Base-by-base conservation (phyloP, 1,284 basidiomycete species). In the Fomitopsis pinicola region DNA sequence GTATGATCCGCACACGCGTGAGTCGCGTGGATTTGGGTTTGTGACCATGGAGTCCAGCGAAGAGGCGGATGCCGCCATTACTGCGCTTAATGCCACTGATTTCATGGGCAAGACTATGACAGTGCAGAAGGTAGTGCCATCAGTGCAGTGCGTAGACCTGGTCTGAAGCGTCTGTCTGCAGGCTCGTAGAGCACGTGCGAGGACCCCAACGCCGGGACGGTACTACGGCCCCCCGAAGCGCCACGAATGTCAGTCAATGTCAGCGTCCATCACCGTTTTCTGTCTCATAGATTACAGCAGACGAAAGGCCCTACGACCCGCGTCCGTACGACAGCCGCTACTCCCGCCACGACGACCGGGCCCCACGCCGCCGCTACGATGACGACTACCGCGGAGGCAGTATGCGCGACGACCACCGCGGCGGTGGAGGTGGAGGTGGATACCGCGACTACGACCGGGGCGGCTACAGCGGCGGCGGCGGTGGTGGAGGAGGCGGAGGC, bases 11-110 rank as follows among this genome's bases (percentile, higher is more conserved):
- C 97, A 98, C 78, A 90, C 91, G 63, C 90, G 94, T 70, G 96
- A 98, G 72, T 95, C 95, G 59, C 93, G 97, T 71, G 97, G 96
- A 42, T 98, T 99, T 70, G 97, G 94, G 50, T 99, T 99, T 76
- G 97, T 99, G 71, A 98, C 95, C 60, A 96, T 97, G 88, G 92
- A 94, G 73, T 83, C 84, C 42, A 75, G 71, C 46, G 93, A 94
- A 67, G 95, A 97, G 70, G 97, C 96, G 5, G 92, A 96, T 59
- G 91, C 91, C 55, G 94, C 92, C 57, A 89, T 98, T 67, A 85
- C 89, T 38, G 89, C 87, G 9, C 79, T 98, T 67, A 91, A 94
- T 74, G 85, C 86, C 53, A 89, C 89, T 62, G 92, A 95, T 61
- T 76, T 97, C 55, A 87, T 90, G 78, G 97, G 95, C 63, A 95